A percentile compares a stretch with the other conserved stretches of the same genome.
phyloP scores from a whole-genome alignment of 176 grass and related monocot species.

The Elymus sibiricus region DNA sequence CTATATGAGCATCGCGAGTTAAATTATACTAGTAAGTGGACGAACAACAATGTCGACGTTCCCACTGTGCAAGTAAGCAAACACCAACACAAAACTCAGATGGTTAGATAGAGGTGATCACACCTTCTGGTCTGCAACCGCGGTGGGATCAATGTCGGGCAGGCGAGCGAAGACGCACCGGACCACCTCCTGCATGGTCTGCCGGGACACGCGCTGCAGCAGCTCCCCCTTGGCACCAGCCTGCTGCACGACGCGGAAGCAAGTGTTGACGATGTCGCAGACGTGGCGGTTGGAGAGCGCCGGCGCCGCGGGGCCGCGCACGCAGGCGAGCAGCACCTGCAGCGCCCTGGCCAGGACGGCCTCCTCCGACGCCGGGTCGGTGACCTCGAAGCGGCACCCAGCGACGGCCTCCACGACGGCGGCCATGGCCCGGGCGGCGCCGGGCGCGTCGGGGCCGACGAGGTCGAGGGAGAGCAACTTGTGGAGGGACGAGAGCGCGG shows the following conservation, averaged over 20 bases:
- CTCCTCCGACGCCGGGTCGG: background rate
- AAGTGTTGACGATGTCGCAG: background rate
- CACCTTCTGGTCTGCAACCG: background rate
- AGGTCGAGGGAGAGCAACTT: background rate
- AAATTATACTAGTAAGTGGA: background rate
- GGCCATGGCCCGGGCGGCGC: background rate
- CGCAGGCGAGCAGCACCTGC: conserved; percentile 8
- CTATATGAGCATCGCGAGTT: background rate
- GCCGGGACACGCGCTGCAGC: background rate
- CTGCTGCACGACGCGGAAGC: conserved; percentile 4
- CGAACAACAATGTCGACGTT: background rate
- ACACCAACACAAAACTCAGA: background rate
- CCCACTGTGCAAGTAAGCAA: background rate
- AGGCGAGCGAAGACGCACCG: background rate
- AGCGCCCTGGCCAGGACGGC: background rate
- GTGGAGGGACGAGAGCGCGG: conserved; percentile 3
- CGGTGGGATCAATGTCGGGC: background rate
- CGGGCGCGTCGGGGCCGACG: background rate
- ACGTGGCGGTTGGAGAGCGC: background rate
- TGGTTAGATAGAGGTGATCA: background rate
- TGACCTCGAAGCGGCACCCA: background rate
- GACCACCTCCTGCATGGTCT: background rate
- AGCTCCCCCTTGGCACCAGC: background rate
- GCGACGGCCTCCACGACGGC: conserved; percentile 5
- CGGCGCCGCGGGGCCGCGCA: background rate